Percentiles rank a stretch among this genome's conserved stretches.
These are phyloP conservation scores for Ceratonia siliqua DNA, from an alignment of 306 rosid genomes.

Conservation along the genomic window DNA sequence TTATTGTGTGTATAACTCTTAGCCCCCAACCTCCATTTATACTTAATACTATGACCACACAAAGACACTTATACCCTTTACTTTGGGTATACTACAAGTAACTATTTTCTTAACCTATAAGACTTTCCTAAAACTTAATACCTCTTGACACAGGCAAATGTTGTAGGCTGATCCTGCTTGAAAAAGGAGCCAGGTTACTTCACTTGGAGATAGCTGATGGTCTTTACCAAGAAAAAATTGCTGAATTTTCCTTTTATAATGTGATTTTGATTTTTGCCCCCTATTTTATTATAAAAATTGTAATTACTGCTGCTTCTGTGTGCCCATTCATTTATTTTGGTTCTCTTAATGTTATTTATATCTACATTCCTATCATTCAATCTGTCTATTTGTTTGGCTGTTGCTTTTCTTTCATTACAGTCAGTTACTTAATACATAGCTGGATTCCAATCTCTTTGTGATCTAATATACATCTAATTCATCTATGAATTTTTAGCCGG, in stretches of 20 bases:
- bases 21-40: no score
- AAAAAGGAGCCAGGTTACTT: not conserved
- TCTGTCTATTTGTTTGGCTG: conserved; percentile 29
- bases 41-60: no score
- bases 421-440: conserved; percentile 25
- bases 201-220: not conserved
- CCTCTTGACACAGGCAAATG: not conserved
- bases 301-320: not conserved
- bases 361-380: conserved; percentile 5
- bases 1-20: no score
- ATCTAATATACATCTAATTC: conserved; percentile 34
- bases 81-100: no score
- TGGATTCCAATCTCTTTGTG: conserved; percentile 30
- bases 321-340: conserved; percentile 12
- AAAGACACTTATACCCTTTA: no score
- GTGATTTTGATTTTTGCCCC: not conserved
- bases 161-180: no score
- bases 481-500: conserved; percentile 59
- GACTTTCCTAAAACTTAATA: no score
- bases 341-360: conserved; percentile 19
- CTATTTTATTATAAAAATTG: not conserved
- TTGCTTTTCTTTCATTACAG: conserved; percentile 29
- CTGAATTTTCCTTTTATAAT: not conserved
- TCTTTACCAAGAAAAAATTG: not conserved
- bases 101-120: no score